Conservation (phyloP, 768 basidiomycete genomes). For the Trametes sanguinea region DNA sequence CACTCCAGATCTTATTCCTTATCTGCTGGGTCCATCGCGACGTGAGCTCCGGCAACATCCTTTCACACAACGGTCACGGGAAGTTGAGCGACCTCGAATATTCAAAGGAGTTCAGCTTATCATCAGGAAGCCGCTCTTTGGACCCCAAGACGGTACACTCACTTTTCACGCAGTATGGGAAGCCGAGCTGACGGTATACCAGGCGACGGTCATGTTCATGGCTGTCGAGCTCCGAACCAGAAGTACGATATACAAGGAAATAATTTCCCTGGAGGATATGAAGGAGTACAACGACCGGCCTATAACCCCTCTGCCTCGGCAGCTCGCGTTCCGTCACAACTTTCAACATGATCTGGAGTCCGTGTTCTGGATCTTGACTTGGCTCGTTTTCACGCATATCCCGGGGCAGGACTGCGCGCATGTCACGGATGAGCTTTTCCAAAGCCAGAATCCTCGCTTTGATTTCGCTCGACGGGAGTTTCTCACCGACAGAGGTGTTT, state of each 20-base stretch:
- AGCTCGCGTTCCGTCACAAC: not conserved
- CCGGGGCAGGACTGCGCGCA: not conserved
- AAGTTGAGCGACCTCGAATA: conserved; percentile 6
- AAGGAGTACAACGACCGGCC: not conserved
- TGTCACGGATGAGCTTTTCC: not conserved
- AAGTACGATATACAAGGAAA: not conserved
- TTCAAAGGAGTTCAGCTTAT: conserved; percentile 1
- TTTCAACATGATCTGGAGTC: conserved; percentile 9
- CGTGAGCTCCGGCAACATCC: conserved; percentile 3
- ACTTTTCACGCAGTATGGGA: not conserved
- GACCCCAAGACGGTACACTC: conserved; percentile 9
- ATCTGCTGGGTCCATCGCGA: conserved; percentile 3
- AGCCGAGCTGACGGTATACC: not conserved
- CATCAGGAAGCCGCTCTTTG: not conserved
- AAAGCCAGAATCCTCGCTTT: not conserved
- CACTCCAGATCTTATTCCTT: conserved; percentile 5
- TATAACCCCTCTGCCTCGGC: not conserved
- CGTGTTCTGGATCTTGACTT: conserved; percentile 7
- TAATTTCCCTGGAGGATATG: not conserved
- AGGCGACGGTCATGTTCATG: conserved; percentile 2
- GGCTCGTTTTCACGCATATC: conserved; percentile 5
- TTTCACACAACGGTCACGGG: not conserved
- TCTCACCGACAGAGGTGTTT: not conserved
- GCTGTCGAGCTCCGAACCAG: not conserved
- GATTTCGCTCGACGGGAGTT: not conserved